phyloP scores from a whole-genome alignment of 495 filamentous ascomycete genomes.

The Tuber umbilicatum region DNA sequence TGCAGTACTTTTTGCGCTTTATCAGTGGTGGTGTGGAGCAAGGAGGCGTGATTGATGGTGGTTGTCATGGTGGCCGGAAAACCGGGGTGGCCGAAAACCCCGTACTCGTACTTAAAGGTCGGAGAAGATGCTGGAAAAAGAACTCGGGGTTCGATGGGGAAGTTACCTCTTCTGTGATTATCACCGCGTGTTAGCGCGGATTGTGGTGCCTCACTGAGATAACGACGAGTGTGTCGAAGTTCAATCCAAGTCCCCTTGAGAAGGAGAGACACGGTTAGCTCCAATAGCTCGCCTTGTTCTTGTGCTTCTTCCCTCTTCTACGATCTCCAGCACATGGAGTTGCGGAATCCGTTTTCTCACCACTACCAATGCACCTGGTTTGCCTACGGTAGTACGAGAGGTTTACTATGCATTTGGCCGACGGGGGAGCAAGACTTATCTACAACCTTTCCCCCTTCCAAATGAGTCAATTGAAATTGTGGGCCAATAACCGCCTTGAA shows the following conservation, averaged over 20 bases:
- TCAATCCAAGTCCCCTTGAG: not conserved
- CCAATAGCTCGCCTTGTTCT: not conserved
- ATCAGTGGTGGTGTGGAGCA: too few species aligned
- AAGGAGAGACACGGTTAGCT: not conserved
- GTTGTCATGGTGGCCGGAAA: too few species aligned
- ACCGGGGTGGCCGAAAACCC: too few species aligned
- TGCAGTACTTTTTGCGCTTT: too few species aligned
- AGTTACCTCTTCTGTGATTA: not conserved
- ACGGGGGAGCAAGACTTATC: not conserved
- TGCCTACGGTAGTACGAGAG: not conserved
- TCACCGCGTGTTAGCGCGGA: not conserved
- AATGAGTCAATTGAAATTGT: not conserved
- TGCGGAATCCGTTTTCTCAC: not conserved
- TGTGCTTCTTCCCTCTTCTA: not conserved
- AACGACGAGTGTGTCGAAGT: not conserved
- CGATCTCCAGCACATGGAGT: not conserved
- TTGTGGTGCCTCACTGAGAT: not conserved
- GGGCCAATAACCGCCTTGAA: not conserved
- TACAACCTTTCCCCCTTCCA: not conserved
- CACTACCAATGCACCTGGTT: not conserved
- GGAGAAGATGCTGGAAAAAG: not conserved
- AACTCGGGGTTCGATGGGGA: not conserved
- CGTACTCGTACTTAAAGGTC: too few species aligned
- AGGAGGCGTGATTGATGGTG: too few species aligned
- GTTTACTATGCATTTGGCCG: not conserved